Percentiles rank a stretch among this genome's conserved stretches.
These are phyloP conservation scores for Tulasnella sp. DNA, from an alignment of 768 basidiomycete species.

Conservation along the genomic window DNA sequence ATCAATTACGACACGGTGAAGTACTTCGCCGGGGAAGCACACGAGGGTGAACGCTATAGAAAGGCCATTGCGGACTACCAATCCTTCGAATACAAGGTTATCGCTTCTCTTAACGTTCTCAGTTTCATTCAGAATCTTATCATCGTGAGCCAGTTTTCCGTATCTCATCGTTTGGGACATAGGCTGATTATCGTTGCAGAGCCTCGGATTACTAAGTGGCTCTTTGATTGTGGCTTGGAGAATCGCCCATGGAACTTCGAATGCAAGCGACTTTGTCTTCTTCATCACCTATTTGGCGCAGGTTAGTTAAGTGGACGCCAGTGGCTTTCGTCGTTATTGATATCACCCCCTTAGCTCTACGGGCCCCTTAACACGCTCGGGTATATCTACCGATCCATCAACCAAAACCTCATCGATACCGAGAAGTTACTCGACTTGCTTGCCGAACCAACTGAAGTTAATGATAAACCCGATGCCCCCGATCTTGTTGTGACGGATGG, in stretches of 20 bases:
- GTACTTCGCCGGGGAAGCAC: slow-evolving; percentile 76
- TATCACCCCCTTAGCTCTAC: slow-evolving; percentile 29
- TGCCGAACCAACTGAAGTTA: slow-evolving; percentile 70
- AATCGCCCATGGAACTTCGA: slow-evolving; percentile 41
- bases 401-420: slow-evolving; percentile 66
- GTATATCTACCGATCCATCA: slow-evolving; percentile 63
- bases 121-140: slow-evolving; percentile 74
- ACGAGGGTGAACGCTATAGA: slow-evolving; percentile 59
- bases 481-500: slow-evolving; percentile 61
- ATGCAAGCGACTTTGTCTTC: slow-evolving; percentile 55
- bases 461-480: slow-evolving; percentile 62
- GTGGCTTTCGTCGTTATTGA: background rate
- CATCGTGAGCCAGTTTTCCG: slow-evolving; percentile 37
- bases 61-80: slow-evolving; percentile 68
- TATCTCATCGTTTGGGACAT: background rate
- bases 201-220: slow-evolving; percentile 68
- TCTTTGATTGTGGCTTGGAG: slow-evolving; percentile 64
- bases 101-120: slow-evolving; percentile 59
- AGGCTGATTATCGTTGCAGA: slow-evolving; percentile 30
- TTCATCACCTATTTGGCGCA: slow-evolving; percentile 76
- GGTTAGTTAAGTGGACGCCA: slow-evolving; percentile 29
- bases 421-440: slow-evolving; percentile 74
- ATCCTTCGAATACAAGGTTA: slow-evolving; percentile 56
- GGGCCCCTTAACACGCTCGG: slow-evolving; percentile 66
- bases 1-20: slow-evolving; percentile 80